Percentiles rank a stretch among this genome's conserved stretches.
Conservation (phyloP, 441 rosid genomes). For the Codiaeum variegatum region DNA sequence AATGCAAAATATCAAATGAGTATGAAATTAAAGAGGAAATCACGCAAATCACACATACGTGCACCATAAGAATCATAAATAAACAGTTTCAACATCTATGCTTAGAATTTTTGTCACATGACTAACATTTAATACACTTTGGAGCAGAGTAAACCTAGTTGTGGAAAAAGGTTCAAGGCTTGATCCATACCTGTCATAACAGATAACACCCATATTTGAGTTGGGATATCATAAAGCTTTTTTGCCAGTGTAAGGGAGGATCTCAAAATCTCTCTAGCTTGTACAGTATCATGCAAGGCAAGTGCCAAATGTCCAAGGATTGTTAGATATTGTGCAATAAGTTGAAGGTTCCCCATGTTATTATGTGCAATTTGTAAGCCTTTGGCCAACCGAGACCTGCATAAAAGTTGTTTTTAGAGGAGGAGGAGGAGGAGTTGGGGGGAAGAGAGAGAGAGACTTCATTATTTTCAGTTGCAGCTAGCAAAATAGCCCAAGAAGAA, state of each 20-base stretch:
- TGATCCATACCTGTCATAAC: slow-evolving; percentile 64
- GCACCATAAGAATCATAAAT: background rate
- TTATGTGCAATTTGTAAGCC: slow-evolving; percentile 89
- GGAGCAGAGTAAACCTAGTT: background rate
- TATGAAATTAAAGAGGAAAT: background rate
- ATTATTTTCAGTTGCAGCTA: background rate
- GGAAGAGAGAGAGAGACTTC: background rate
- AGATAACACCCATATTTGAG: slow-evolving; percentile 93
- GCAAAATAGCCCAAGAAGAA: background rate
- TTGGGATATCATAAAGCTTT: slow-evolving; percentile 83
- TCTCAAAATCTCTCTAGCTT: slow-evolving; percentile 90
- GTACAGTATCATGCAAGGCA: slow-evolving; percentile 79
- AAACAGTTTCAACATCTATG: background rate
- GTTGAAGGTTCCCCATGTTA: slow-evolving; percentile 95
- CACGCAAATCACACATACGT: background rate
- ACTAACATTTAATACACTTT: background rate
- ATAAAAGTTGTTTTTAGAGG: slow-evolving; percentile 17
- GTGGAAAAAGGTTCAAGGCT: background rate
- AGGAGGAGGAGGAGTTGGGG: slow-evolving; percentile 15
- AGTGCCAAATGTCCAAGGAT: slow-evolving; percentile 89
- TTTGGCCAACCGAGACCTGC: slow-evolving; percentile 86
- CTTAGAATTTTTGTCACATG: background rate
- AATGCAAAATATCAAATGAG: background rate
- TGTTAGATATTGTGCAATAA: slow-evolving; percentile 85
- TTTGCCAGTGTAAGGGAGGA: slow-evolving; percentile 86